phyloP scores from a whole-genome alignment of 805 yeast genomes.

The Wickerhamomyces kurtzmanii region DNA sequence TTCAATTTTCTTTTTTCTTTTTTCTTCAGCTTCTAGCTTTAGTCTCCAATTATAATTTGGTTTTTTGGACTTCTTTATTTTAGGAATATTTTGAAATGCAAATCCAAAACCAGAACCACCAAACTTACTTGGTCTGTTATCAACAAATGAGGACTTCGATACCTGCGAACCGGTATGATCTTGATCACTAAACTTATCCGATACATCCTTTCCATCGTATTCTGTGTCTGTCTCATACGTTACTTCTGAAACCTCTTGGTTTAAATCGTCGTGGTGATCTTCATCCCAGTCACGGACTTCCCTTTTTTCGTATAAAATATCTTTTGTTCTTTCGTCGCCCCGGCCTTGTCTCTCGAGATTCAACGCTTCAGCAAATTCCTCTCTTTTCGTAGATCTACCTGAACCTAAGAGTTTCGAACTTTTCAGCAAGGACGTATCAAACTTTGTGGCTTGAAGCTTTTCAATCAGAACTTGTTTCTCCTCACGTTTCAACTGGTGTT shows the following conservation, averaged over 20 bases:
- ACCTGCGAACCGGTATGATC: no score
- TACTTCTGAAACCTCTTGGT: constrained; percentile 7
- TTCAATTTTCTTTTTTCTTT: constrained; percentile 33
- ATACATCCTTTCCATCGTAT: constrained; percentile 15
- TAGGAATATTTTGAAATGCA: constrained; percentile 49
- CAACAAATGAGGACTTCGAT: constrained; percentile 43
- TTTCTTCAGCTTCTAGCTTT: constrained; percentile 35
- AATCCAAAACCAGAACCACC: constrained; percentile 64
- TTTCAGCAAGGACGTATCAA: constrained; percentile 62
- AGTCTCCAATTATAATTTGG: constrained; percentile 72
- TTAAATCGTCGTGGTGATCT: constrained; percentile 18
- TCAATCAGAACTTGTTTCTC: constrained; percentile 73
- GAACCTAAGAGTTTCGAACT: constrained; percentile 75
- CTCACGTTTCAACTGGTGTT: constrained; percentile 80
- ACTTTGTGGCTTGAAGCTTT: constrained; percentile 50
- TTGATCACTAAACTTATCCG: constrained; percentile 11
- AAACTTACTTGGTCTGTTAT: constrained; percentile 53
- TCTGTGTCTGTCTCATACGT: constrained; percentile 15
- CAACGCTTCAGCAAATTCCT: constrained; percentile 67
- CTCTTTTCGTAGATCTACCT: constrained; percentile 58
- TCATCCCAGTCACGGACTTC: constrained; percentile 54
- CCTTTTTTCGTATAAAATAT: constrained; percentile 61
- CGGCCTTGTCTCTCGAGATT: constrained; percentile 65
- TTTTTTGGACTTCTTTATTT: constrained; percentile 32
- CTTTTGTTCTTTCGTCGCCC: constrained; percentile 49